A percentile compares a stretch with the other conserved stretches of the same genome.
Evolutionary conservation across 73 alveolate genomes (phyloP).

Genomic region (Halteria grandinella): DNA sequence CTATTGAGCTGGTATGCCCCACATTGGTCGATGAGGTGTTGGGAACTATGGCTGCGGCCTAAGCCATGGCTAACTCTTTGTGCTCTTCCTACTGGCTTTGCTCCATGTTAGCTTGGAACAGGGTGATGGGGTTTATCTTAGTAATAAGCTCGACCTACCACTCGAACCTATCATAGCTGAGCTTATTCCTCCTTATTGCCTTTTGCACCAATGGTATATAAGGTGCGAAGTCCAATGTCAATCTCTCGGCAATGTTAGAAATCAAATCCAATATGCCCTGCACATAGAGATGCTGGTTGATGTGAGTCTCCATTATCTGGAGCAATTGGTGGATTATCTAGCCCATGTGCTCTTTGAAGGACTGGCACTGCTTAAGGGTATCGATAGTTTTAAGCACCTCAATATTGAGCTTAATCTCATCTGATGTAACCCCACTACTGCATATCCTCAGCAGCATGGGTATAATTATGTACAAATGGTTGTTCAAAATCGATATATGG

Average conservation of each 20-base stretch:
- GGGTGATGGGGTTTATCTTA: constrained; percentile 27
- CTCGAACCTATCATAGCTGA: constrained; percentile 41
- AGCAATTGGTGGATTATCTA: constrained; percentile 54
- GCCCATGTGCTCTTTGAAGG: constrained; percentile 60
- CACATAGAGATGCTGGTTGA: constrained; percentile 14
- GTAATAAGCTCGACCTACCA: constrained; percentile 30
- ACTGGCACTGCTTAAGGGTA: constrained; percentile 38
- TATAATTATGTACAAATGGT: constrained; percentile 68
- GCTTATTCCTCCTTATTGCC: constrained; percentile 49
- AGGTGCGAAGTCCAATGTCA: constrained; percentile 51
- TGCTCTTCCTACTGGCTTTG: neutral
- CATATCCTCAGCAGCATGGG: constrained; percentile 69
- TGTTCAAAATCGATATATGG: constrained; percentile 58
- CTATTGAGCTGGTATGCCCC: too few relatives aligned
- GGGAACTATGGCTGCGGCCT: neutral
- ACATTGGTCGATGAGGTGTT: neutral
- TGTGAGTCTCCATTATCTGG: constrained; percentile 38
- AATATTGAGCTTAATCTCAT: constrained; percentile 18
- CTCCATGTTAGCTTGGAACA: constrained; percentile 39
- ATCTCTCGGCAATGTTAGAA: constrained; percentile 20
- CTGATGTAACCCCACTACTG: constrained; percentile 27
- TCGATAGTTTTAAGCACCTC: constrained; percentile 49
- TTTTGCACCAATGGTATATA: constrained; percentile 41
- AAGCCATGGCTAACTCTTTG: constrained; percentile 4
- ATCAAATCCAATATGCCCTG: constrained; percentile 21